Base-by-base conservation (phyloP, 176 grass and related monocot genomes). In the Lolium rigidum region DNA sequence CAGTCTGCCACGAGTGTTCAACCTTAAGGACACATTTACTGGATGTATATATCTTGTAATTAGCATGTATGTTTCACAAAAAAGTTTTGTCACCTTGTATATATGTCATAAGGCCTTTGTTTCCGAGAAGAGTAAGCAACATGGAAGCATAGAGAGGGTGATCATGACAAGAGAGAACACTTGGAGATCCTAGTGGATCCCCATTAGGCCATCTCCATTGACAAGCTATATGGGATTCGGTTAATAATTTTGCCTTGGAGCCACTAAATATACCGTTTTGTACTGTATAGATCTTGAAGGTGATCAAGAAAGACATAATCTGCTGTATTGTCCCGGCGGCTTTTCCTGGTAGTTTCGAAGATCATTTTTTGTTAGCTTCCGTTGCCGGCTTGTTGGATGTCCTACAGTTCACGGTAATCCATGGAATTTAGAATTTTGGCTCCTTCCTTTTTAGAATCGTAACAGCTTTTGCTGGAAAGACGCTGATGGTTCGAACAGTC, bases 41-140 rank as follows among this genome's bases (percentile, higher is more conserved):
- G 20, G n/a, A 7, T 65, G 81, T 72, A 84, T 84, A 84, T 82
- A 21, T 47, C 7, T 25, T 31, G 28, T 31, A 31, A 31, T 31
- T 31, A 31, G 28, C 28, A 31, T 31, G 28, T 31, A 31, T 31
- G 28, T 31, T 31, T 31, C 2, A 31, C 28, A 31, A 31, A 31
- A 31, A 31, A 31, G 28, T 31, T 31, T 31, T 31, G 28, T 31
- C 28, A 74, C 71, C 71, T 51, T 74, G 46, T 74, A 74, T 49
- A 74, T 73, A 50, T 25, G 72, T 28, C 72, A 75, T 75, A 75
- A 75, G 24, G 72, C 72, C 72, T 75, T 75, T 75, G 22, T 17
- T 75, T 52, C 13, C 72, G 28, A 75, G 22, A 51, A 74, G 71
- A 74, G 28, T 1, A 49, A 24, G 46, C 3, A 4, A 10, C 24